A percentile compares a stretch with the other conserved stretches of the same genome.
These are phyloP conservation scores for Colletotrichum shisoi DNA, from an alignment of 2,329 filamentous ascomycete genomes.

Conservation along the genomic window DNA sequence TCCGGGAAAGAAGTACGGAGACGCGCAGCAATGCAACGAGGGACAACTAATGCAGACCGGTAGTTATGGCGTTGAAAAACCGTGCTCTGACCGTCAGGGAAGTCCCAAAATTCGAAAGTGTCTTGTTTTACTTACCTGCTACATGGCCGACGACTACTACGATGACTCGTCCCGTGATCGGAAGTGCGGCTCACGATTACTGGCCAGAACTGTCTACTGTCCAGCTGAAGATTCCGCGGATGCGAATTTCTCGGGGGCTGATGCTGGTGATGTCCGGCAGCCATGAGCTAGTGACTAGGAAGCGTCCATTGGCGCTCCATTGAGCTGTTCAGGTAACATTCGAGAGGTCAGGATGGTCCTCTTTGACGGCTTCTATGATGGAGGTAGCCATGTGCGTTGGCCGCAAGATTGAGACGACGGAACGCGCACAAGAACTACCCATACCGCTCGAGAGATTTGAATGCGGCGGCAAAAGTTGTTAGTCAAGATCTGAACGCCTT, in stretches of 20 bases:
- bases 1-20: constrained; percentile 16
- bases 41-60: constrained; percentile 23
- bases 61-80: constrained; percentile 4
- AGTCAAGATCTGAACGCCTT: background rate
- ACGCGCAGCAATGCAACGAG: constrained; percentile 3
- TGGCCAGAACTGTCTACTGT: constrained; percentile 10
- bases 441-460: constrained; percentile 6
- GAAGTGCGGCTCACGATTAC: constrained; percentile 9
- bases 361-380: background rate
- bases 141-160: background rate
- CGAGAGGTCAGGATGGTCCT: background rate
- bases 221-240: constrained; percentile 10
- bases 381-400: constrained; percentile 6
- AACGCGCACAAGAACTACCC: background rate
- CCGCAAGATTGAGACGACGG: background rate
- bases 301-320: constrained; percentile 4
- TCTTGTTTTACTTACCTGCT: constrained; percentile 7
- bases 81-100: constrained; percentile 19
- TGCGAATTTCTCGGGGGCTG: background rate
- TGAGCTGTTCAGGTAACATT: constrained; percentile 1
- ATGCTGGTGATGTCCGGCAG: background rate
- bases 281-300: background rate
- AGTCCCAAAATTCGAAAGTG: constrained; percentile 22
- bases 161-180: constrained; percentile 28
- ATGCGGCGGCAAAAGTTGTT: background rate